These are phyloP conservation scores for Marasmius sp. DNA, from an alignment of 1,284 basidiomycete genomes.

Conservation along the genomic window DNA sequence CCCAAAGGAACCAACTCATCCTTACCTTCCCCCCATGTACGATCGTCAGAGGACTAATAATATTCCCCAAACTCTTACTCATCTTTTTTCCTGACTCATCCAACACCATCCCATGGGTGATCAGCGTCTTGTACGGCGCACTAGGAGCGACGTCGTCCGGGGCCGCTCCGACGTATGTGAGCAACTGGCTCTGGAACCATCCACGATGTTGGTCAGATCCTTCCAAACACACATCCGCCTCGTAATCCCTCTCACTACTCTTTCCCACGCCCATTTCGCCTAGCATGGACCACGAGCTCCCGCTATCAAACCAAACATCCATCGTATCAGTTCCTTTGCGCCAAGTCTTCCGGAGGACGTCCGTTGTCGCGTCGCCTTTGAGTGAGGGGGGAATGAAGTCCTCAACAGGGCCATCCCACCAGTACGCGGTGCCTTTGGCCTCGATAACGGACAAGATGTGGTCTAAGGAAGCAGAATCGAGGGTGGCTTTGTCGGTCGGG, in stretches of 20 bases:
- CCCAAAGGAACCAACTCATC: slow-evolving; percentile 12
- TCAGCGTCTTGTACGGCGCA: slow-evolving; percentile 75
- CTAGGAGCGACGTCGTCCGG: slow-evolving; percentile 25
- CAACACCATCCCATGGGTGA: slow-evolving; percentile 97
- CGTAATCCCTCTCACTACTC: slow-evolving; percentile 32
- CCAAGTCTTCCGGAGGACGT: slow-evolving; percentile 48
- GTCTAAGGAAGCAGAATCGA: slow-evolving; percentile 68
- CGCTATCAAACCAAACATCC: slow-evolving; percentile 99
- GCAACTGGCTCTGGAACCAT: slow-evolving; percentile 97
- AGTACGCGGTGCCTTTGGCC: slow-evolving; percentile 75
- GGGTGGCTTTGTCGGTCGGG: slow-evolving; percentile 63
- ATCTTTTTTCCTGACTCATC: slow-evolving; percentile 94
- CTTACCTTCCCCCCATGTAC: slow-evolving; percentile 79
- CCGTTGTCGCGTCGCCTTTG: slow-evolving; percentile 21
- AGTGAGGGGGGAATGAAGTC: slow-evolving; percentile 78
- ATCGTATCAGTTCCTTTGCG: slow-evolving; percentile 90
- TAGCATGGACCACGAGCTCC: slow-evolving; percentile 91
- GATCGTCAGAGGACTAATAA: slow-evolving; percentile 82
- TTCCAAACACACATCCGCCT: slow-evolving; percentile 91
- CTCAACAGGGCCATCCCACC: slow-evolving; percentile 88
- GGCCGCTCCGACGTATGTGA: slow-evolving; percentile 72
- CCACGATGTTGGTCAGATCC: slow-evolving; percentile 98
- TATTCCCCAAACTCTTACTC: slow-evolving; percentile 97
- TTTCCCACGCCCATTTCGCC: slow-evolving; percentile 36
- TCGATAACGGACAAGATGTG: slow-evolving; percentile 82